Evolutionary conservation across 1,284 basidiomycete species (phyloP).

Genomic region (Trametes pubescens): DNA sequence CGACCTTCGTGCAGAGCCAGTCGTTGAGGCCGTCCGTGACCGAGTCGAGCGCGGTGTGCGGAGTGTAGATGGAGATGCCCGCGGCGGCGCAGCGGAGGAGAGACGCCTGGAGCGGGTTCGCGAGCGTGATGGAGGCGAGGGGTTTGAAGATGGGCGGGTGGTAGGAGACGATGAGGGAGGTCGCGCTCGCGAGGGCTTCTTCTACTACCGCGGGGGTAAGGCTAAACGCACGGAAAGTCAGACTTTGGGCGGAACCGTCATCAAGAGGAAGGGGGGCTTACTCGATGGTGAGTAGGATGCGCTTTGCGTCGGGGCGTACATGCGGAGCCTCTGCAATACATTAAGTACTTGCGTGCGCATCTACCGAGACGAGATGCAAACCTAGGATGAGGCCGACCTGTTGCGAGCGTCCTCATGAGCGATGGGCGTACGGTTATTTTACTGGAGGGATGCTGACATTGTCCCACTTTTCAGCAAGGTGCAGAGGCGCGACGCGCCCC

Average conservation of each 20-base stretch:
- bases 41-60: slow-evolving; percentile 88
- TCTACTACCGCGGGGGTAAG: slow-evolving; percentile 80
- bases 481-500: slow-evolving; percentile 86
- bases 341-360: slow-evolving; percentile 2
- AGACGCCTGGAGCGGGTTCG: slow-evolving; percentile 81
- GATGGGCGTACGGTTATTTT: slow-evolving; percentile 19
- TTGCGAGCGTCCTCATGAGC: slow-evolving; percentile 26
- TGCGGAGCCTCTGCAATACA: slow-evolving; percentile 74
- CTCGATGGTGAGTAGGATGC: slow-evolving; percentile 88
- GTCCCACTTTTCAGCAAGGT: slow-evolving; percentile 89
- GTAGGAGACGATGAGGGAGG: slow-evolving; percentile 83
- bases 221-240: slow-evolving; percentile 48
- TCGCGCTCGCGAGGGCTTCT: slow-evolving; percentile 73
- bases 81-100: slow-evolving; percentile 82
- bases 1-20: slow-evolving; percentile 58
- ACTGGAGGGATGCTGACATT: slow-evolving; percentile 65
- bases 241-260: background rate
- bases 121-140: slow-evolving; percentile 80
- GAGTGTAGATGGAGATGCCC: slow-evolving; percentile 88
- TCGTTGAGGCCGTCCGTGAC: slow-evolving; percentile 89
- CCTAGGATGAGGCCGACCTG: slow-evolving; percentile 88
- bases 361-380: slow-evolving; percentile 39
- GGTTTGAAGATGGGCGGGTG: slow-evolving; percentile 91
- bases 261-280: slow-evolving; percentile 47
- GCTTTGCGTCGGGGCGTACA: slow-evolving; percentile 60